phyloP scores from a whole-genome alignment of 208 protist species.

The Porcisia hertigi region DNA sequence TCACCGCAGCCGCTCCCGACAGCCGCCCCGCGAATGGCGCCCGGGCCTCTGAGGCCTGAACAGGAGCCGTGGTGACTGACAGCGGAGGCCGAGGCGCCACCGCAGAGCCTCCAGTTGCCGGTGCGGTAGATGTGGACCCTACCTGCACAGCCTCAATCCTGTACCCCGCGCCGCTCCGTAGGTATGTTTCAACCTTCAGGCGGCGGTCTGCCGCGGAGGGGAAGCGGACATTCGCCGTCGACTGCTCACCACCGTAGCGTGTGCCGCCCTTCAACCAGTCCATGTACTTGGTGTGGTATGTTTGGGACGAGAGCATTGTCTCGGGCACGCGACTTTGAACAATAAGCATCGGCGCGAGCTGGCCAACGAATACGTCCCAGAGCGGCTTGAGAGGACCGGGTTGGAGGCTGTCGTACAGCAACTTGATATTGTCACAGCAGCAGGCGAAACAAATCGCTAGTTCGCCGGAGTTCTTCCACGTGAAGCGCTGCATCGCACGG shows the following conservation, averaged over 20 bases:
- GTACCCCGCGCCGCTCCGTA: constrained; percentile 59
- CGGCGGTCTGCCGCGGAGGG: constrained; percentile 76
- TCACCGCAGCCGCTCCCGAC: constrained; percentile 7
- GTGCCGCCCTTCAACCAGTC: constrained; percentile 91
- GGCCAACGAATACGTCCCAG: constrained; percentile 65
- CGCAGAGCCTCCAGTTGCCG: background rate
- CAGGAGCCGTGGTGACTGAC: background rate
- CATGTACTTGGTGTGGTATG: constrained; percentile 83
- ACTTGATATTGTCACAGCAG: constrained; percentile 84
- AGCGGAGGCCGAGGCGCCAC: constrained; percentile 7
- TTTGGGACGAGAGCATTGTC: constrained; percentile 54
- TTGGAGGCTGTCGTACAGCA: constrained; percentile 67
- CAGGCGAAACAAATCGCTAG: constrained; percentile 86
- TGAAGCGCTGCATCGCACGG: constrained; percentile 49
- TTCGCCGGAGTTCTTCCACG: constrained; percentile 83
- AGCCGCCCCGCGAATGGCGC: constrained; percentile 31
- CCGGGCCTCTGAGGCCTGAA: constrained; percentile 9
- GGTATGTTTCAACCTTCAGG: constrained; percentile 75
- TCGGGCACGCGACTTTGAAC: constrained; percentile 59
- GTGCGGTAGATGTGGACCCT: constrained; percentile 22
- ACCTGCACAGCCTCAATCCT: constrained; percentile 55
- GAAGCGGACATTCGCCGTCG: constrained; percentile 78
- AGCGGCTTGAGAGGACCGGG: constrained; percentile 54
- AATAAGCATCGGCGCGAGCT: constrained; percentile 71
- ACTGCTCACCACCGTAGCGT: constrained; percentile 69